Percentiles rank a stretch among this genome's conserved stretches.
phyloP scores from a whole-genome alignment of 805 yeast genomes.

The Cyberlindnera sargentensis region DNA sequence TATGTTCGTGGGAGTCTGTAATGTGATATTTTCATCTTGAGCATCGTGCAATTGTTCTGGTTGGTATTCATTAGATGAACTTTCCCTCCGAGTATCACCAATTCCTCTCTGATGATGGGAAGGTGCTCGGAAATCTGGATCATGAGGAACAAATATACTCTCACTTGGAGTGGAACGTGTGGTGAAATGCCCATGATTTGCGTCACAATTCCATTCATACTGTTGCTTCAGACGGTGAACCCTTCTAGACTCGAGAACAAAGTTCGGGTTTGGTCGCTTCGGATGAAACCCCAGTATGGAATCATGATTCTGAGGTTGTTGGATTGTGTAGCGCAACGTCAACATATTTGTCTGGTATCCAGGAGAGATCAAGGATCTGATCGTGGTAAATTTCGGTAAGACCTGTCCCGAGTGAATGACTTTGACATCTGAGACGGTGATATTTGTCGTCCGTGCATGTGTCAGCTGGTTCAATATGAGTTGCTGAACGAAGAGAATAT shows the following conservation, averaged over 20 bases:
- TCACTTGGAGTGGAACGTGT: conserved; percentile 4
- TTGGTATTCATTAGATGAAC: not conserved
- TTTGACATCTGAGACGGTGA: conserved; percentile 18
- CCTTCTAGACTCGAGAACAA: conserved; percentile 20
- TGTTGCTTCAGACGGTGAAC: conserved; percentile 19
- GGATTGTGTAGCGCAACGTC: conserved; percentile 17
- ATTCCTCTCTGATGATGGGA: no score
- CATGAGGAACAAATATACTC: conserved; percentile 7
- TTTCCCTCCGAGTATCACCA: not conserved
- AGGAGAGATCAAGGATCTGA: conserved; percentile 13
- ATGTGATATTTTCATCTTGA: no score
- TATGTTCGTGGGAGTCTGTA: no score
- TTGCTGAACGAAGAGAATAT: conserved; percentile 17
- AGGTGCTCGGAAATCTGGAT: not conserved
- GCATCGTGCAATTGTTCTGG: no score
- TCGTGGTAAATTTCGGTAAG: conserved; percentile 12
- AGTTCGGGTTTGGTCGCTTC: conserved; percentile 24
- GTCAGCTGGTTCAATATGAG: conserved; percentile 21
- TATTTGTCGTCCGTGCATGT: conserved; percentile 6
- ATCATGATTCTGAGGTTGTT: conserved; percentile 19
- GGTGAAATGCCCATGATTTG: conserved; percentile 3
- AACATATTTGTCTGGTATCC: not conserved
- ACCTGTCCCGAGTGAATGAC: conserved; percentile 22
- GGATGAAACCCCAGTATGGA: conserved; percentile 25
- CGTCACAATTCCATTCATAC: conserved; percentile 6